Conservation (phyloP, 768 basidiomycete genomes). For the Strobilomyces confusus region DNA sequence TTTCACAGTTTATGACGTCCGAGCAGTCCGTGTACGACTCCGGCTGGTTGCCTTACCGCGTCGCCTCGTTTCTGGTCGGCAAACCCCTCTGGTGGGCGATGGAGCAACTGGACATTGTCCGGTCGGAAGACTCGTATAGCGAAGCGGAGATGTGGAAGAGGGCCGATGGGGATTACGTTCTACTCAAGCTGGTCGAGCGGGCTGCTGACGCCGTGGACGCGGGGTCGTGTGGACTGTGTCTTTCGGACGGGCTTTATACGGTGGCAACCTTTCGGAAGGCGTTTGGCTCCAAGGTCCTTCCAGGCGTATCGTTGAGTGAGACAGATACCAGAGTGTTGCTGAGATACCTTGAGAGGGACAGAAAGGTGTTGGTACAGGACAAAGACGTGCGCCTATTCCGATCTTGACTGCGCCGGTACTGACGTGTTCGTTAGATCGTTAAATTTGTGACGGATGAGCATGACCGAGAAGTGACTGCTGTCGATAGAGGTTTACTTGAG, state of each 20-base stretch:
- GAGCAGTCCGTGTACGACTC: conserved; percentile 62
- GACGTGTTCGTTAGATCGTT: conserved; percentile 51
- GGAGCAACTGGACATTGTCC: conserved; percentile 70
- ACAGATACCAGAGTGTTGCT: conserved; percentile 67
- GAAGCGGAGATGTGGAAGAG: conserved; percentile 48
- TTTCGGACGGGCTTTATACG: conserved; percentile 61
- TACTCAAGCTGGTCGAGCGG: conserved; percentile 57
- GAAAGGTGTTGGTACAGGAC: conserved; percentile 55
- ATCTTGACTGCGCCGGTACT: neutral
- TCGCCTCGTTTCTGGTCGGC: conserved; percentile 68
- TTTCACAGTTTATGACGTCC: conserved; percentile 52
- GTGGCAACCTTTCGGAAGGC: conserved; percentile 54
- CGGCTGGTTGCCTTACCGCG: conserved; percentile 64
- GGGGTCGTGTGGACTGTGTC: conserved; percentile 38
- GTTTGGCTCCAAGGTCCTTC: conserved; percentile 47
- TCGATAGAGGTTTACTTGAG: conserved; percentile 80
- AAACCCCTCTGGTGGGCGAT: conserved; percentile 87
- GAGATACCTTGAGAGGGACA: conserved; percentile 78
- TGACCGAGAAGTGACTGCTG: conserved; percentile 54
- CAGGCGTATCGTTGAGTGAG: conserved; percentile 48
- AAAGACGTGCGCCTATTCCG: conserved; percentile 50
- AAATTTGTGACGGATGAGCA: conserved; percentile 59
- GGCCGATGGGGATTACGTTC: conserved; percentile 71
- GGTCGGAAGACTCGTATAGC: conserved; percentile 50
- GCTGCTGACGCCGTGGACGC: conserved; percentile 58